Base-by-base conservation (phyloP, 2,329 filamentous ascomycete species). In the Nothophaeocryptopus gaeumannii region DNA sequence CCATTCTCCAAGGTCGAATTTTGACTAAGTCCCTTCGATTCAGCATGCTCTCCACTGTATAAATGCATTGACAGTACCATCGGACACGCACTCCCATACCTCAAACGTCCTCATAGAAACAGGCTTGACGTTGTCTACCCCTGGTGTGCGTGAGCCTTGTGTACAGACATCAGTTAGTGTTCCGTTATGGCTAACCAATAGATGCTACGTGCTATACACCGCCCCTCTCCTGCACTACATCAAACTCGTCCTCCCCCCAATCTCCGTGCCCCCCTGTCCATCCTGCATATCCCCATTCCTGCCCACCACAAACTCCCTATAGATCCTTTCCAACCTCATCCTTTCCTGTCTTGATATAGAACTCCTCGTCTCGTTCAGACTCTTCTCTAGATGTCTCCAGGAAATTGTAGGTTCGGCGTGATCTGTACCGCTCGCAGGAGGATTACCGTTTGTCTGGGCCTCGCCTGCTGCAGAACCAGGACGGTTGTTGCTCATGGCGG, bases 251-350 rank as follows among this genome's bases (percentile, higher is more conserved):
- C 93, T 78, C 11, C 91, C 93, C 7, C 93, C 93, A 72, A 99
- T 83, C 71, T 97, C 93, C 69, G 85, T 95, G 49, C 86, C 88
- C 0, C 88, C 90, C 71, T 97, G 89, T 1, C 93, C 93, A 70
- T 87, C 92, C 53, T 85, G 89, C 89, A 99, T 90, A 74, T 97
- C 91, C 7, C 93, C 93, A 69, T 91, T 96, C 60, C 93, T 79
- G 0, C 90, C 91, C 3, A 89, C 88, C 0, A 96, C 85, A 75
- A 99, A 99, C 72, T 99, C 93, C 12, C 79, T 77, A 67, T 99
- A 99, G 54, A 99, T 96, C 35, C 81, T 81, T 62, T 82, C 78
- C 58, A 99, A 70, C 52, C 92, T 76, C 54, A 74, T 77, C 62
- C 84, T 80, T 72, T 99, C 93, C 52, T 89, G 81, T 2, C 77